These are phyloP conservation scores for Collariella sp. DNA, from an alignment of 495 filamentous ascomycete genomes.

Conservation along the genomic window DNA sequence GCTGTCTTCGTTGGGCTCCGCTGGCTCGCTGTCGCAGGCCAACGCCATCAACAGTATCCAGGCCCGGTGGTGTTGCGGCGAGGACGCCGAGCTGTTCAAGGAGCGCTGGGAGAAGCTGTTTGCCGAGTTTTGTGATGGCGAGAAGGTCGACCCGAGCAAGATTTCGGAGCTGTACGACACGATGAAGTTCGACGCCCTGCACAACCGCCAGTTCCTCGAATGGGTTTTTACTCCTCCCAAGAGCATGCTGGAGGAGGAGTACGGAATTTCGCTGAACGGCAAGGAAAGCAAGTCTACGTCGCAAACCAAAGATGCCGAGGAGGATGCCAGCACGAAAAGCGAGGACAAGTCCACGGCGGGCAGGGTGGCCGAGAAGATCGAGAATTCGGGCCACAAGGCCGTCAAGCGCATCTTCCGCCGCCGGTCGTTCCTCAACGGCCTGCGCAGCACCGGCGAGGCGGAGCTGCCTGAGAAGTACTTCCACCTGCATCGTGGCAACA, in stretches of 20 bases:
- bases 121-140: constrained; percentile 87
- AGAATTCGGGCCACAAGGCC: constrained; percentile 29
- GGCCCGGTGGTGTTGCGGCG: constrained; percentile 89
- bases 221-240: constrained; percentile 87
- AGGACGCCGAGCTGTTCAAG: constrained; percentile 88
- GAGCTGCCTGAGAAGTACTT: constrained; percentile 65
- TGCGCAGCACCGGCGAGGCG: constrained; percentile 32
- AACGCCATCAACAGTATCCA: constrained; percentile 63
- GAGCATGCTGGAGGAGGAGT: constrained; percentile 57
- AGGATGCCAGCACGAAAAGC: constrained; percentile 2
- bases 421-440: constrained; percentile 41
- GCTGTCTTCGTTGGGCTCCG: constrained; percentile 29
- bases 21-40: constrained; percentile 45
- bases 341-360: background rate
- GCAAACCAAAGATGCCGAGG: constrained; percentile 27
- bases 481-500: constrained; percentile 70
- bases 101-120: constrained; percentile 99
- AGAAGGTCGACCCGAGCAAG: constrained; percentile 97
- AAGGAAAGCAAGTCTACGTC: constrained; percentile 29
- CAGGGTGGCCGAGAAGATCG: constrained; percentile 26
- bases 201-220: constrained; percentile 94
- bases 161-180: constrained; percentile 97
- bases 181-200: constrained; percentile 97
- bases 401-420: constrained; percentile 46
- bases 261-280: constrained; percentile 31